Percentiles rank a stretch among this genome's conserved stretches.
Evolutionary conservation across 495 filamentous ascomycete genomes (phyloP).

Genomic region (Penicillium bialowiezense): DNA sequence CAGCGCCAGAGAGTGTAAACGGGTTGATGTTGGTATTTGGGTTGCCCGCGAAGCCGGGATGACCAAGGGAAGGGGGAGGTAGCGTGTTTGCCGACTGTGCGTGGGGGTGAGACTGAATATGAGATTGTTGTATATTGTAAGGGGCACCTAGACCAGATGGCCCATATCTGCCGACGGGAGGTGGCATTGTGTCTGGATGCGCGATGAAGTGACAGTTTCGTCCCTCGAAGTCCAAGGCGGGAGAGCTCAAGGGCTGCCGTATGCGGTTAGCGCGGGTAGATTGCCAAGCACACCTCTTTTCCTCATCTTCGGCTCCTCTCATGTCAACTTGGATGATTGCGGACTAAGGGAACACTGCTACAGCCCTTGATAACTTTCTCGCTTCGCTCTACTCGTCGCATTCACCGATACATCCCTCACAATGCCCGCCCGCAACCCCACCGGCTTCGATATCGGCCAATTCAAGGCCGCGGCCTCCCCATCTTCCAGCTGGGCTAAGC

Average conservation of each 20-base stretch:
- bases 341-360: conserved; percentile 7
- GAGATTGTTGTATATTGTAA: conserved; percentile 50
- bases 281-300: conserved; percentile 29
- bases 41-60: conserved; percentile 59
- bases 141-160: conserved; percentile 50
- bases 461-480: conserved; percentile 64
- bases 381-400: conserved; percentile 9
- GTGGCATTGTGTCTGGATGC: conserved; percentile 27
- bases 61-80: conserved; percentile 57
- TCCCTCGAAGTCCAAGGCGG: conserved; percentile 24
- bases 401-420: neutral
- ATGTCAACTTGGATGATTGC: conserved; percentile 13
- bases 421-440: conserved; percentile 66
- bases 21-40: conserved; percentile 66
- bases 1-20: conserved; percentile 57
- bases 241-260: conserved; percentile 21
- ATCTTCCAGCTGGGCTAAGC: conserved; percentile 52
- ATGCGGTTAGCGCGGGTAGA: conserved; percentile 32
- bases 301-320: conserved; percentile 17
- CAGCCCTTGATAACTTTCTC: conserved; percentile 14
- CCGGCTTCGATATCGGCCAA: conserved; percentile 77
- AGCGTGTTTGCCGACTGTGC: conserved; percentile 53
- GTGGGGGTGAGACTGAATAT: conserved; percentile 51
- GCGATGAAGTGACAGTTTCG: conserved; percentile 21
- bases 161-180: conserved; percentile 51